Evolutionary conservation across 805 yeast species (phyloP), one percentile per base, ranked within the genome.

Genomic region (Candida koratica): DNA sequence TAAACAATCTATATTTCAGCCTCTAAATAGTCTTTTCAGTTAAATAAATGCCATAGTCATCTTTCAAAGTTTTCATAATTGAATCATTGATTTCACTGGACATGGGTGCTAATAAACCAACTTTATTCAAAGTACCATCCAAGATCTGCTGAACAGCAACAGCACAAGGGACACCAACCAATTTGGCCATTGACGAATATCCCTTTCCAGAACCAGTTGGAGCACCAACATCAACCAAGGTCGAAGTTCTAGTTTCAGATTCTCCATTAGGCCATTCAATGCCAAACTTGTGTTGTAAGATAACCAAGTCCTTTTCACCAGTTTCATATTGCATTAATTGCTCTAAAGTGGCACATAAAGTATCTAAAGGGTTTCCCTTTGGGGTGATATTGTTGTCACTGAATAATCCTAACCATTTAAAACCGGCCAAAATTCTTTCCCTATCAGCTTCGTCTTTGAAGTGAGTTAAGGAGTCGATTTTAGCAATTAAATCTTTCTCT

Each of bases 141-240:
- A 93, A 74, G 45, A 93, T 84, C 64, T 84, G 82, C 67, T 79
- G 78, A 41, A 84, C 73, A 19, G 97, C 98, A 60, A 93, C 95
- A 37, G 96, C 96, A 69, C 96, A 90, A 49, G 98, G 98, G 46
- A 88, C 90, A 71, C 98, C 98, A 38, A 93, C 98, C 47, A 86
- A 77, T 61, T 90, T 89, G 49, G 98, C 98, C 98, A 93, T 93
- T 23, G 97, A 89, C 26, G 95, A 83, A 80, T 90, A 93, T 43
- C 89, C 87, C 44, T 76, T 69, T 20, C 28, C 32, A 12, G 39
- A 29, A 20, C 39, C 39, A 30, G 32, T 30, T 52, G 83, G 83
- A 49, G 75, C 80, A 70, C 98, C 98, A 65, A 85, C 86, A 64
- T 88, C 96, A 24, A 89, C 90, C 58, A 93, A 72, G 42, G 98